Evolutionary conservation across 2,329 filamentous ascomycete genomes (phyloP), one percentile per base, ranked within the genome.

Genomic region (Colletotrichum sp.): DNA sequence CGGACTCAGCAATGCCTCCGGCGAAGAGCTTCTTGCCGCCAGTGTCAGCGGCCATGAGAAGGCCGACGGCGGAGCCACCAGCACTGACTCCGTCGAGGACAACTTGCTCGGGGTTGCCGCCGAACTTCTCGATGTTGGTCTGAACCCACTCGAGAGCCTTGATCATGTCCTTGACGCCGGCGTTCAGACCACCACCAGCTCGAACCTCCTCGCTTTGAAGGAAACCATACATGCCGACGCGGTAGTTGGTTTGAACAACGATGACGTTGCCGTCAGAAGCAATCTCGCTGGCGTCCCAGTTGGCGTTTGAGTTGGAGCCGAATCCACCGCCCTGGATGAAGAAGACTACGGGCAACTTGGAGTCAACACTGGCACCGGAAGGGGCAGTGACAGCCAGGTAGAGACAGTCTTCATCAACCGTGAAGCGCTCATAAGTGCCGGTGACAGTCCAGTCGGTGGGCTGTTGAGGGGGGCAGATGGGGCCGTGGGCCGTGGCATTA

Each of bases 191-290:
- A 7, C 73, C 76, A 18, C 73, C 74, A 9, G 69, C 62, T 15
- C 73, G 73, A 49, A 76, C 76, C 66, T 76, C 73, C 62, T 77
- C 62, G 13, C 76, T 62, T 30, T 77, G 90, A 7, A 96, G 87
- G 80, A 96, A 96, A 0, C 95, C 94, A 79, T 92, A 95, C 0
- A 91, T 89, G 0, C 94, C 94, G 16, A 96, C 93, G 6, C 95
- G 92, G 82, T 96, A 96, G 84, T 95, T 96, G 84, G 95, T 90
- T 7, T 89, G 93, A 2, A 96, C 93, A 1, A 95, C 91, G 0
- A 96, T 85, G 26, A 95, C 92, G 73, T 90, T 85, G 49, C 88
- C 87, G 21, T 90, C 90, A 0, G 92, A 92, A 34, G 87, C 81
- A n/a, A 96, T 83, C 1, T 89, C 91, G 1, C 88, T 89, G 1